Conservation (phyloP, 345 rosid species). For the Xanthoceras sorbifolium region DNA sequence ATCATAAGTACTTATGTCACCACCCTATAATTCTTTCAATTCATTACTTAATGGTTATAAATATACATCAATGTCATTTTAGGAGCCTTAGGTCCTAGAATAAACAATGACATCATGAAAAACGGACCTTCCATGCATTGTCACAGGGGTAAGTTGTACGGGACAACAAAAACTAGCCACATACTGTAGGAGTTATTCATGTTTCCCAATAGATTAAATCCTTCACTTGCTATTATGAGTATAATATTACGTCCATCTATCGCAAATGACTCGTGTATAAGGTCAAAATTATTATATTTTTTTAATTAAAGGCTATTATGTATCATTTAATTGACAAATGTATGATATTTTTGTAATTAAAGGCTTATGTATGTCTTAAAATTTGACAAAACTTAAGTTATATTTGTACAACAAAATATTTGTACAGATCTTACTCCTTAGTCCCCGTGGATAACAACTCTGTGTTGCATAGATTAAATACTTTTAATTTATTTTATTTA, state of each 20-base stretch:
- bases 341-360: too few relatives aligned
- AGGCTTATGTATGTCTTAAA: too few relatives aligned
- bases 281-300: too few relatives aligned
- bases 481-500: too few relatives aligned
- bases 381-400: too few relatives aligned
- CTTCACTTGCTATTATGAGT: not conserved
- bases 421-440: too few relatives aligned
- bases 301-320: too few relatives aligned
- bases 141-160: slow-evolving; percentile 20
- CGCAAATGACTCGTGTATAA: not conserved
- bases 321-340: too few relatives aligned
- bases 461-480: too few relatives aligned
- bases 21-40: slow-evolving; percentile 9
- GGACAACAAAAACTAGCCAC: slow-evolving; percentile 8
- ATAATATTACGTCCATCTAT: not conserved
- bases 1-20: slow-evolving; percentile 15
- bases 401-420: too few relatives aligned
- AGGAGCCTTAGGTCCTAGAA: not conserved
- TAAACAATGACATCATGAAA: not conserved
- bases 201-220: slow-evolving; percentile 11
- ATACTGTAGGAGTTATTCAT: not conserved
- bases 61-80: not conserved
- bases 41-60: not conserved
- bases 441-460: too few relatives aligned
- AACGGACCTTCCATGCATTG: not conserved